Base-by-base conservation (phyloP, 768 basidiomycete genomes). In the Russula ochroleuca region DNA sequence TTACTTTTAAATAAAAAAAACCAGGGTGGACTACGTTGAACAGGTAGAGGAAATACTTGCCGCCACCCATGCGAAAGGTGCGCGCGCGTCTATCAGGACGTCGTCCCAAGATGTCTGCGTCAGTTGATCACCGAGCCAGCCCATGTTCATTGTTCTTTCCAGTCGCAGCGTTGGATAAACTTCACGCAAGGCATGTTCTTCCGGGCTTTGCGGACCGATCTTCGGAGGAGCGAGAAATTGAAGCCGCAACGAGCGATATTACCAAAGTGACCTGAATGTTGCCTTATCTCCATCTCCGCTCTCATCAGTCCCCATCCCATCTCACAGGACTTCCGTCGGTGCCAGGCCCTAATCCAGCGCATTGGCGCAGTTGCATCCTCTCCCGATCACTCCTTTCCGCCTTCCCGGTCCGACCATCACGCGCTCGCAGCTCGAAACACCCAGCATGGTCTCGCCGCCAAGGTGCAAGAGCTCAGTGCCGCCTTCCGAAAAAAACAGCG, bases 401-500 rank as follows among this genome's bases (percentile, higher is more conserved):
- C 85, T 61, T 70, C 80, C 67, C 75, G 78, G 51, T 71, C 78
- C 59, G 72, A 59, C 68, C 78, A 81, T 65, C 82, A 87, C 69
- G 76, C 78, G 10, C 78, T 85, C 45, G 84, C 94, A 1, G 89
- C 92, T 38, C 91, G 90, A 78, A 98, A 99, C 73, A 92, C 98
- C 23, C 97, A 98, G 74, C 85, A 94, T 47, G 94, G 87, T 23
- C 84, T 99, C 58, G 97, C 97, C n/a, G 93, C 91, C 41, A 94
- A 94, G 74, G 85, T 98, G 14, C 97, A 98, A 77, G 92, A 94
- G 69, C 80, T 94, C 57, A 95, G 93, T 70, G 89, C 88, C 23
- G 80, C 86, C 14, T 98, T 99, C 73, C 85, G 97, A 66, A 98
- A 97, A 81, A 98, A 96, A 78, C 97, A 99, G 76, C 87, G 93